Conservation (phyloP, 306 rosid species). For the Alnus glutinosa region DNA sequence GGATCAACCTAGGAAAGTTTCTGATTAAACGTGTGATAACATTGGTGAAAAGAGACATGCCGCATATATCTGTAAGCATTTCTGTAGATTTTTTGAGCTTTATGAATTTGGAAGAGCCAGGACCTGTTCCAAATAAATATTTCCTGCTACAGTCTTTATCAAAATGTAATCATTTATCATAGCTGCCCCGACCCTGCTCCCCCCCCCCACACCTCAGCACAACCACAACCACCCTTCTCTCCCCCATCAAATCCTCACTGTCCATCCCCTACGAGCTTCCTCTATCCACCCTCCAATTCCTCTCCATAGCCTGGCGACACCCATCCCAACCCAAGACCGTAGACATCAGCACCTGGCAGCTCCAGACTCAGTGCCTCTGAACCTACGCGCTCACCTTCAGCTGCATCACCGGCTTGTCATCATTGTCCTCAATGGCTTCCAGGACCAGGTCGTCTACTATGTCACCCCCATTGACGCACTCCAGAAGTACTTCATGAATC, state of each 20-base stretch:
- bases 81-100: conserved; percentile 24
- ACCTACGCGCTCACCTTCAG: conserved; percentile 66
- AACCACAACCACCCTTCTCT: conserved; percentile 1
- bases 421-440: conserved; percentile 69
- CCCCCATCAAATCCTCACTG: conserved; percentile 27
- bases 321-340: conserved; percentile 47
- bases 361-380: conserved; percentile 87
- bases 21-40: conserved; percentile 87
- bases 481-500: conserved; percentile 51
- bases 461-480: conserved; percentile 80
- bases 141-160: conserved; percentile 23
- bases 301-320: conserved; percentile 64
- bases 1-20: conserved; percentile 93
- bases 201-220: conserved; percentile 35
- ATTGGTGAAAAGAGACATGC: conserved; percentile 90
- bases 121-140: background rate
- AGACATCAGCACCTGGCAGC: conserved; percentile 84
- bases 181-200: background rate
- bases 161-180: conserved; percentile 10
- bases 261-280: conserved; percentile 9
- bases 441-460: conserved; percentile 78
- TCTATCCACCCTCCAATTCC: conserved; percentile 41
- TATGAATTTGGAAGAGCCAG: conserved; percentile 18
- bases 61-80: conserved; percentile 74
- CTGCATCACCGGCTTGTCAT: conserved; percentile 81